Evolutionary conservation across 2,329 filamentous ascomycete species (phyloP), one percentile per base, ranked within the genome.

Genomic region (Cercospora sojina): DNA sequence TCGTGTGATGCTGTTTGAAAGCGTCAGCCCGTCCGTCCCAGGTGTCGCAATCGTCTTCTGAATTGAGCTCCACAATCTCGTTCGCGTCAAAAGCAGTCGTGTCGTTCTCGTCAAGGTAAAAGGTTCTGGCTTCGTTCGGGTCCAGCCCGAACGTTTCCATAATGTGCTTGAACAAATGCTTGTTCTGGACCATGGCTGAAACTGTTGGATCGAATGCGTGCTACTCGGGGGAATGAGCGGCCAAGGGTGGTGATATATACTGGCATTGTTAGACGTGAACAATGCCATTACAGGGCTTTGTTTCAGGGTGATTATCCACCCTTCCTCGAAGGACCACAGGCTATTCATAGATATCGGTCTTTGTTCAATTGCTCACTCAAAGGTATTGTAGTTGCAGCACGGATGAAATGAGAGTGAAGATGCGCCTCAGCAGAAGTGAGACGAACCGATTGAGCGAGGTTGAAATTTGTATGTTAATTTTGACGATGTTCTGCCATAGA

Each of bases 111-210:
- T 55, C 31, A 3, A 56, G 10, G 49, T 20, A 63, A 25, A 63
- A 63, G n/a, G 60, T 63, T 16, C 49, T 55, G 35, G 32, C 49
- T 27, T 43, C 49, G 20, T 53, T 63, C 32, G 60, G 25, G 49
- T 63, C 60, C 60, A 63, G 60, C 49, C 60, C 60, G 18, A 63
- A 63, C 23, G 60, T 63, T 57, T 63, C 60, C 18, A 63, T 41
- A 8, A 63, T 63, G 32, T 57, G 57, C 35, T 63, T 63, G 51
- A 57, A 57, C 6, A 63, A 35, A 41, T 63, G 60, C 38, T 60
- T 60, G 58, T 60, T 60, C 31, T 29, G 20, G 41, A 20, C 53
- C 58, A 60, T 60, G 10, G 25, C 5, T 8, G 23, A 13, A 12
- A 49, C 6, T 27, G 2, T 53, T 27, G 5, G 23, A 27, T 53